Evolutionary conservation across 2,329 filamentous ascomycete species (phyloP), one percentile per base, ranked within the genome.

Genomic region (Lecanosticta acicola): DNA sequence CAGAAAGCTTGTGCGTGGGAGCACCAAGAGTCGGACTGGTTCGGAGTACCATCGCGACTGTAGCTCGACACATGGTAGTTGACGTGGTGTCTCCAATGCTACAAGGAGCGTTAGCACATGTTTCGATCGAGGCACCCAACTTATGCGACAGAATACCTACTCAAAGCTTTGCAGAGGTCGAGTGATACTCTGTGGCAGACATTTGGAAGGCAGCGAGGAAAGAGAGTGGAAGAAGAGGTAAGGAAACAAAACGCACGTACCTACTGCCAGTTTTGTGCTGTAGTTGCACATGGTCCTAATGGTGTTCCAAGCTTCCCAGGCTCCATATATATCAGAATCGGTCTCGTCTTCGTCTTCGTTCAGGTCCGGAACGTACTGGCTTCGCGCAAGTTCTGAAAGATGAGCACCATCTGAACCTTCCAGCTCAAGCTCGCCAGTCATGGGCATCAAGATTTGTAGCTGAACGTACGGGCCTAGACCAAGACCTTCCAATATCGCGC

Each of bases 291-390:
- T 74, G 43, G 83, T 84, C 43, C 93, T 79, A 59, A 98, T 85
- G 17, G 84, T 76, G 65, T 98, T 84, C 93, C 93, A 98, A 1
- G 85, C 84, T 67, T 97, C 90, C 94, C 94, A 98, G 2, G 83
- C 77, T 43, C 83, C 83, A 66, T 87, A 93, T 0, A 85, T 66
- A 49, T 83, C 49, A 19, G 52, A 36, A n/a, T 51, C 51, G 17
- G 51, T 47, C 14, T 59, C 53, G 13, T 56, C 51, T 3, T 57
- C 58, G 34, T 55, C 59, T 34, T 54, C 59, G 14, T 37, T 37
- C 3, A 33, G 41, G 2, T 42, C 29, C 11, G 39, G 33, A 14
- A 49, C 14, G 19, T 65, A 64, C 32, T 73, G 65, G 8, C 67
- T 51, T 20, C 65, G 50, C 40, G 66, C 57, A 43, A 75, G 72